These are phyloP conservation scores for Geotrichum siamense DNA, from an alignment of 1,139 yeast genomes.

Conservation along the genomic window DNA sequence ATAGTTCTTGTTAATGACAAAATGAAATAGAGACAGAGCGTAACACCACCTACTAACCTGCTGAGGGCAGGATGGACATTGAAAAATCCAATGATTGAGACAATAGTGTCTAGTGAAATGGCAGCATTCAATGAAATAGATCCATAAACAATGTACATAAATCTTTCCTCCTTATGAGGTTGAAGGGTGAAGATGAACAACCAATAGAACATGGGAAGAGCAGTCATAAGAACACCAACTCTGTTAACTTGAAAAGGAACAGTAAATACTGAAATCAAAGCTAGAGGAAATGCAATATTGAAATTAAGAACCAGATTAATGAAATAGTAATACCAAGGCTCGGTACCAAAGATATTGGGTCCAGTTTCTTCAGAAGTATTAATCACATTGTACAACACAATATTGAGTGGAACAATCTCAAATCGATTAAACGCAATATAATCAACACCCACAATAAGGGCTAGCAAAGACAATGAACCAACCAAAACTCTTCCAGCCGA, in stretches of 20 bases:
- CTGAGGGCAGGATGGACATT: not conserved
- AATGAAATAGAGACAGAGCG: conserved; percentile 7
- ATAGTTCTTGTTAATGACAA: conserved; percentile 29
- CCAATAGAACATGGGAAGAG: conserved; percentile 56
- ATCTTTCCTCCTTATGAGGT: conserved; percentile 92
- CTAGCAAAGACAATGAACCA: conserved; percentile 20
- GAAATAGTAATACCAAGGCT: conserved; percentile 70
- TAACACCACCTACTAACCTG: not conserved
- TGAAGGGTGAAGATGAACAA: conserved; percentile 55
- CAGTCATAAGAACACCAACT: conserved; percentile 17
- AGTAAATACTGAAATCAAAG: conserved; percentile 37
- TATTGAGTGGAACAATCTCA: conserved; percentile 71
- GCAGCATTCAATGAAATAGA: conserved; percentile 60
- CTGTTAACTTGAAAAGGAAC: conserved; percentile 15
- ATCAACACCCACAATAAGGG: conserved; percentile 46
- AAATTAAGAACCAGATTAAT: conserved; percentile 67
- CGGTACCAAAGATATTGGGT: conserved; percentile 87
- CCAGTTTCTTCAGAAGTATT: conserved; percentile 61
- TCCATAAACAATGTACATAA: conserved; percentile 78
- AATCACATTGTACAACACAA: conserved; percentile 75
- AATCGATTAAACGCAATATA: conserved; percentile 55
- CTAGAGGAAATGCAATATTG: conserved; percentile 49
- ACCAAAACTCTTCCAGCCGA: conserved; percentile 15
- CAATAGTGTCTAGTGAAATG: conserved; percentile 33
- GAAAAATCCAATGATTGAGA: not conserved